Evolutionary conservation across 306 rosid species (phyloP).

Genomic region (Gastrolobium villosum): DNA sequence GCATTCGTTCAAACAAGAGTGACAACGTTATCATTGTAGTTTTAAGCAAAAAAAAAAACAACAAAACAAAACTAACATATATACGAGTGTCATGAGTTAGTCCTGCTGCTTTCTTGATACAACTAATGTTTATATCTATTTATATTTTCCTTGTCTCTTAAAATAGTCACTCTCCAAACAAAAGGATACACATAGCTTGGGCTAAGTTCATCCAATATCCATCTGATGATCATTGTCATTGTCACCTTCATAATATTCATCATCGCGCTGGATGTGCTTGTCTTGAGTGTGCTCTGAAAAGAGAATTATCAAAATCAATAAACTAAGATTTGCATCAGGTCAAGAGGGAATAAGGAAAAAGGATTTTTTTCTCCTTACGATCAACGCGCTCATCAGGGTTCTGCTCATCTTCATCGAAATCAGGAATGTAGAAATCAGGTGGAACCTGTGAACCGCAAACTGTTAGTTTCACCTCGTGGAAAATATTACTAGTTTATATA

Average conservation of each 20-base stretch:
- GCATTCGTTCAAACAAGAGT: neutral
- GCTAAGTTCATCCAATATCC: constrained; percentile 63
- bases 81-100: neutral
- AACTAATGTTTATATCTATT: constrained; percentile 32
- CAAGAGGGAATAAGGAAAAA: constrained; percentile 3
- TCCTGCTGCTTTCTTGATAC: constrained; percentile 19
- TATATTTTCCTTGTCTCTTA: constrained; percentile 41
- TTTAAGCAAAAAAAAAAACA: constrained; percentile 14
- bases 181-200: neutral
- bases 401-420: constrained; percentile 89
- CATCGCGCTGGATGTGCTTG: constrained; percentile 93
- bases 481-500: constrained; percentile 2
- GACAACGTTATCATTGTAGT: neutral
- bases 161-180: constrained; percentile 5
- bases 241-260: constrained; percentile 93
- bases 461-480: constrained; percentile 20
- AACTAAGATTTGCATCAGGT: constrained; percentile 2
- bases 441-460: constrained; percentile 76
- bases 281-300: constrained; percentile 87
- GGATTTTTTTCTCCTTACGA: constrained; percentile 65
- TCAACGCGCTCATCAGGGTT: constrained; percentile 95
- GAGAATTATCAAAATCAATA: constrained; percentile 36
- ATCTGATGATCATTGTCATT: constrained; percentile 88
- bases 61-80: constrained; percentile 2
- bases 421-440: constrained; percentile 96